Conservation (phyloP, 148 eudicot species). For the Chenopodium formosanum region DNA sequence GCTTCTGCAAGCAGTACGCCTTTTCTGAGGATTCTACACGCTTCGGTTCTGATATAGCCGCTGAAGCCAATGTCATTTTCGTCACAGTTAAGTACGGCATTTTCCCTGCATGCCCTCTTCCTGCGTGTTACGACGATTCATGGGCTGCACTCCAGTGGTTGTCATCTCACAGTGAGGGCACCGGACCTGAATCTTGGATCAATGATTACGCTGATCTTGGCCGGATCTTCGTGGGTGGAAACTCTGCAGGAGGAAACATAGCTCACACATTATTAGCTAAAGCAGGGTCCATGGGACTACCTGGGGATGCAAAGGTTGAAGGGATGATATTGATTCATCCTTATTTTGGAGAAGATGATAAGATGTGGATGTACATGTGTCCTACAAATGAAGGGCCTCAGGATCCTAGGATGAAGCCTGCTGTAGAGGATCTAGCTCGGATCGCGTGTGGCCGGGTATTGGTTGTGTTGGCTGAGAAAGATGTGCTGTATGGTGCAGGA, state of each 20-base stretch:
- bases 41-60: conserved; percentile 19
- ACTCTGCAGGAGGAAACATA: conserved; percentile 54
- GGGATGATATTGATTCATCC: conserved; percentile 40
- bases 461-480: conserved; percentile 41
- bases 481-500: conserved; percentile 25
- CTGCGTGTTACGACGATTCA: conserved; percentile 29
- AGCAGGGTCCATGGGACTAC: conserved; percentile 24
- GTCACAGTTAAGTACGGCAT: conserved; percentile 27
- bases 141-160: conserved; percentile 33
- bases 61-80: conserved; percentile 26
- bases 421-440: conserved; percentile 24
- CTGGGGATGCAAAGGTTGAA: conserved; percentile 15
- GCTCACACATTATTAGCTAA: conserved; percentile 31
- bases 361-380: conserved; percentile 44
- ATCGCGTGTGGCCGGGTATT: conserved; percentile 36
- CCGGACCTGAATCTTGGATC: conserved; percentile 37
- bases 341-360: conserved; percentile 36
- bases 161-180: conserved; percentile 13
- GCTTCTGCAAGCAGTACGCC: conserved; percentile 29
- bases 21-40: conserved; percentile 18
- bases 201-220: conserved; percentile 28
- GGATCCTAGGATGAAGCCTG: conserved; percentile 41
- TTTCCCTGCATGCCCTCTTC: conserved; percentile 20
- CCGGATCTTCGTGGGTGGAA: conserved; percentile 43
- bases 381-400: conserved; percentile 31